phyloP scores from a whole-genome alignment of 1,284 basidiomycete genomes.

The Termitomyces sp. region DNA sequence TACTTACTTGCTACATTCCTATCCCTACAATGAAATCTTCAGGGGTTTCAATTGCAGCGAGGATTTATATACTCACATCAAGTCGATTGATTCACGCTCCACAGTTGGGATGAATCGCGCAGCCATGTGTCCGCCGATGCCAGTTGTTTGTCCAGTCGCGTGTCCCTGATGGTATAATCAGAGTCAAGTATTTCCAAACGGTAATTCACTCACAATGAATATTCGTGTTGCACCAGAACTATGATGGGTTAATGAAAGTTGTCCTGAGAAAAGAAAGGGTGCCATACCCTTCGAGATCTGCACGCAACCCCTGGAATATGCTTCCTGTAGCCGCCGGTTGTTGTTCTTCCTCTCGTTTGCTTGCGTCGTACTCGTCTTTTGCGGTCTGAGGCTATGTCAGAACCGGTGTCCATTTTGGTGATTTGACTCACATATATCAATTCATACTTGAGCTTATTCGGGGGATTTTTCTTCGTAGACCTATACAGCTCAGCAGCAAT shows the following conservation, averaged over 20 bases:
- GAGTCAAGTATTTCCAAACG: neutral
- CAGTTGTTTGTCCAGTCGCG: constrained; percentile 88
- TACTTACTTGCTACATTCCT: constrained; percentile 65
- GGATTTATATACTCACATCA: constrained; percentile 52
- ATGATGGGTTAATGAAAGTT: constrained; percentile 10
- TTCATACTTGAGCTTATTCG: constrained; percentile 71
- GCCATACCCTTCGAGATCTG: constrained; percentile 73
- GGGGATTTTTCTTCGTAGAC: constrained; percentile 94
- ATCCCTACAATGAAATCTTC: constrained; percentile 44
- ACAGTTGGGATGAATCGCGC: constrained; percentile 96
- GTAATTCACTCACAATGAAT: constrained; percentile 61
- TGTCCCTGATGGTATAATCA: constrained; percentile 50
- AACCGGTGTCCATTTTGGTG: neutral
- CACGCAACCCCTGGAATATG: constrained; percentile 82
- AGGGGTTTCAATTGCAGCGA: constrained; percentile 13
- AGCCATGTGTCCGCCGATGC: constrained; percentile 87
- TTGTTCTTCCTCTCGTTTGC: constrained; percentile 59
- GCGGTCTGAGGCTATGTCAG: constrained; percentile 54
- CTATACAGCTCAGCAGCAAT: constrained; percentile 79
- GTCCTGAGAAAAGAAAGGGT: neutral
- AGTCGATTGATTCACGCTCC: constrained; percentile 91
- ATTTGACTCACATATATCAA: constrained; percentile 73
- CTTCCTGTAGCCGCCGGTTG: constrained; percentile 61
- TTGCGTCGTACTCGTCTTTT: constrained; percentile 83
- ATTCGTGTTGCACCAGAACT: constrained; percentile 65